These are phyloP conservation scores for Neocallimastix lanati DNA, from an alignment of 192 early-diverging fungal genomes.

Conservation along the genomic window DNA sequence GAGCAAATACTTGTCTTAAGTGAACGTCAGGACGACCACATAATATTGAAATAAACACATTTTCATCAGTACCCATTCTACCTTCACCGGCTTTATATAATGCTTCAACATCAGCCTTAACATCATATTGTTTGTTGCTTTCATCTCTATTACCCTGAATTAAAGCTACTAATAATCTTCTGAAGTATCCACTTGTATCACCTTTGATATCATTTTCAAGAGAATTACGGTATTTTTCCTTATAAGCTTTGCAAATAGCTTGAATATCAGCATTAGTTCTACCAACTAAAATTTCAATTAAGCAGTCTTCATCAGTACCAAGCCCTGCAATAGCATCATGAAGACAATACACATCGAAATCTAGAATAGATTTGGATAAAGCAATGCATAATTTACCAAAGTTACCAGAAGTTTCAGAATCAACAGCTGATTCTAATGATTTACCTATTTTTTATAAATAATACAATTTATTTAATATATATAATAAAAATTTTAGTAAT, in stretches of 20 bases:
- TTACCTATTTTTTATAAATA: background rate
- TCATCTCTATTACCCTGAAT: constrained; percentile 13
- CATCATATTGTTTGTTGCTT: background rate
- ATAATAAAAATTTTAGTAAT: too few species aligned
- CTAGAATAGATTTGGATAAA: background rate
- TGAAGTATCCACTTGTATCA: constrained; percentile 12
- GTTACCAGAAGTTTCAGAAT: constrained; percentile 13
- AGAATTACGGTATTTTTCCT: constrained; percentile 5
- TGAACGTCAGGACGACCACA: constrained; percentile 6
- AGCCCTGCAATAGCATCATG: constrained; percentile 3
- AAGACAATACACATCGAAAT: background rate
- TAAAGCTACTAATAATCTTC: constrained; percentile 9
- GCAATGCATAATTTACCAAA: constrained; percentile 10
- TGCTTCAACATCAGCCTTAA: constrained; percentile 16
- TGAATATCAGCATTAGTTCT: constrained; percentile 21
- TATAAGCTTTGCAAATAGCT: constrained; percentile 17
- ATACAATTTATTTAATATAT: too few species aligned
- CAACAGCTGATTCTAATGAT: constrained; percentile 8
- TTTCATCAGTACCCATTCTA: constrained; percentile 22
- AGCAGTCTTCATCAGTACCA: constrained; percentile 20
- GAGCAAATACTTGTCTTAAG: constrained; percentile 15
- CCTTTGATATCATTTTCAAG: constrained; percentile 8
- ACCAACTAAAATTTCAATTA: constrained; percentile 26
- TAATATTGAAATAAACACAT: constrained; percentile 16
- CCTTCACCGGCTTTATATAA: constrained; percentile 23